These are phyloP conservation scores for Candida corydali DNA, from an alignment of 805 yeast species.

Conservation along the genomic window DNA sequence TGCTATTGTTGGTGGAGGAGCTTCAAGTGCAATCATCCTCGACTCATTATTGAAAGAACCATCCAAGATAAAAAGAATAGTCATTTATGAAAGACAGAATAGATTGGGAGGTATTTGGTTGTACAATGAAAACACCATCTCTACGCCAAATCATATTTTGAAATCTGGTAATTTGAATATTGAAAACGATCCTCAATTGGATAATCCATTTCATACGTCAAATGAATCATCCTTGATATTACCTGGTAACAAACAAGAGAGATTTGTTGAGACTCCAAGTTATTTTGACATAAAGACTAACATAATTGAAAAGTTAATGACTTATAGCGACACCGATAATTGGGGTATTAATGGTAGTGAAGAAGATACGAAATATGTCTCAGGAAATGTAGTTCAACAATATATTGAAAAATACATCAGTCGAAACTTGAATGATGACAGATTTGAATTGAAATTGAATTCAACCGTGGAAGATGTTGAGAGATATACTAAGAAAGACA, in stretches of 20 bases:
- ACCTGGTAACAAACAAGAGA: conserved; percentile 18
- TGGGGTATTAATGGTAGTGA: conserved; percentile 28
- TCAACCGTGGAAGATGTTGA: conserved; percentile 40
- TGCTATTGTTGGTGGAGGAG: conserved; percentile 49
- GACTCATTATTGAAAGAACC: conserved; percentile 34
- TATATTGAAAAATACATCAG: conserved; percentile 27
- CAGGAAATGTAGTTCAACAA: conserved; percentile 20
- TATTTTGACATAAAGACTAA: conserved; percentile 31
- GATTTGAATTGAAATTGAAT: conserved; percentile 19
- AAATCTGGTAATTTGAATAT: conserved; percentile 18
- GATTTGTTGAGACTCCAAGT: conserved; percentile 29
- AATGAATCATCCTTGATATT: conserved; percentile 8
- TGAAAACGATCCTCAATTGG: conserved; percentile 25
- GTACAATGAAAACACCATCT: conserved; percentile 19
- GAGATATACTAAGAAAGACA: conserved; percentile 9
- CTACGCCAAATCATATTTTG: conserved; percentile 17
- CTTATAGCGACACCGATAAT: conserved; percentile 35
- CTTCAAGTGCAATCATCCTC: conserved; percentile 41
- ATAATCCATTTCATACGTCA: conserved; percentile 19
- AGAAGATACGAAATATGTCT: conserved; percentile 22
- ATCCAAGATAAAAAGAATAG: conserved; percentile 23
- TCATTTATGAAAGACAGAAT: conserved; percentile 36
- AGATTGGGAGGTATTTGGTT: conserved; percentile 43
- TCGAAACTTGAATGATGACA: conserved; percentile 15
- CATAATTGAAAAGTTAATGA: conserved; percentile 42